phyloP scores from a whole-genome alignment of 2,329 filamentous ascomycete species.

The Dothideomycetes sp. region DNA sequence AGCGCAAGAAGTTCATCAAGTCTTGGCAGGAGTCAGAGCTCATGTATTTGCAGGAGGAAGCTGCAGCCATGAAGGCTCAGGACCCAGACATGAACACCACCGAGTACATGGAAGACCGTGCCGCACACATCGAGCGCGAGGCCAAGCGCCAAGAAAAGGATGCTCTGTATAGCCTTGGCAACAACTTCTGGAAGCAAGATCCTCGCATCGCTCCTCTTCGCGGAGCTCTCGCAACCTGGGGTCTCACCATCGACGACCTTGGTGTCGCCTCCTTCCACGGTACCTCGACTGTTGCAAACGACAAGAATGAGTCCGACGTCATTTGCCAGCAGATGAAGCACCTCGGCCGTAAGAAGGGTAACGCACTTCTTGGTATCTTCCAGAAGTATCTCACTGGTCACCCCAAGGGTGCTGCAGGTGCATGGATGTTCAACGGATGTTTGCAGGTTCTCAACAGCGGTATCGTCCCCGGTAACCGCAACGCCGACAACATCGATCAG shows the following conservation, averaged over 20 bases:
- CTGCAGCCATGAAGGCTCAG: constrained; percentile 79
- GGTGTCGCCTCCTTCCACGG: constrained; percentile 96
- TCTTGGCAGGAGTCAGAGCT: constrained; percentile 94
- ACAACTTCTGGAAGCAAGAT: constrained; percentile 98
- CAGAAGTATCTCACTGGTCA: constrained; percentile 99
- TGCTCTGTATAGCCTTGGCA: constrained; percentile 82
- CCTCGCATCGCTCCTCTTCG: constrained; percentile 86
- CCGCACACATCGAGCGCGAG: constrained; percentile 76
- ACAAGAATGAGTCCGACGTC: constrained; percentile 98
- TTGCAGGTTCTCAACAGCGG: constrained; percentile 91
- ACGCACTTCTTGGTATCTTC: constrained; percentile 93
- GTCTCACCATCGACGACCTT: constrained; percentile 91
- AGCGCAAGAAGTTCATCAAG: constrained; percentile 88
- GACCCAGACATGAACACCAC: constrained; percentile 63
- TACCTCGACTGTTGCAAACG: constrained; percentile 95
- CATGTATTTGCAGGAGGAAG: constrained; percentile 84
- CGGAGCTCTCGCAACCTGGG: constrained; percentile 94
- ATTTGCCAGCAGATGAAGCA: constrained; percentile 94
- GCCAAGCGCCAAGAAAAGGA: constrained; percentile 87
- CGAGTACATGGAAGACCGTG: constrained; percentile 77
- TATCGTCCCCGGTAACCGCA: constrained; percentile 91
- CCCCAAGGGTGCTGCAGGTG: constrained; percentile 96
- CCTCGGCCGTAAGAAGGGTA: constrained; percentile 90
- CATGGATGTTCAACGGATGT: constrained; percentile 99
- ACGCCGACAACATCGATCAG: constrained; percentile 93